Base-by-base conservation (phyloP, 805 yeast genomes). In the Saturnispora zaruensis region DNA sequence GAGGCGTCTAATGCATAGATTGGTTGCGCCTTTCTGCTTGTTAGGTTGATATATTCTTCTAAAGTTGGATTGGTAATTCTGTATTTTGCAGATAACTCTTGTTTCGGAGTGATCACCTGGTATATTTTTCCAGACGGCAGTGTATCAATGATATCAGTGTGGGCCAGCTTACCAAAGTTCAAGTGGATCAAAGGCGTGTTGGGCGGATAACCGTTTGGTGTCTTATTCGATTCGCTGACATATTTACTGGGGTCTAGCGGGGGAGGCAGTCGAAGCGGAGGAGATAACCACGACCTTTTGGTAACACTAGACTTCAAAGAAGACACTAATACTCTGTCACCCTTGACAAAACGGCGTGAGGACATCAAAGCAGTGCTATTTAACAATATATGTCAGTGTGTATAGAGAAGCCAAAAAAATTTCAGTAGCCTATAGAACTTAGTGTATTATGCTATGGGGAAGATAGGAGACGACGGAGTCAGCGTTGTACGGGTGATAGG, bases 1-100 rank as follows among this genome's bases (percentile, higher is more conserved):
- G 71, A 64, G 1, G 80, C 79, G 58, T 76, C 80, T 38, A 66
- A 59, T 4, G 78, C 66, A 52, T 76, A 76, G 8, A 76, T 75
- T 1, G 80, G 80, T 53, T 73, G 77, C 0, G 79, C 81, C 37
- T 66, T 71, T 45, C 81, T 63, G 28, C 58, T 58, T 6, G 68
- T 58, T 28, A 71, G 48, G 28, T 62, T 66, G 30, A 76, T 62
- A 53, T 71, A 76, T 48, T 76, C 78, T 45, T 75, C 79, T n/a
- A 74, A 59, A 0, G 75, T 66, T 3, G 78, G 76, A 7, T 60
- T 59, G 1, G 68, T 62, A 6, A 66, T 62, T 7, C 70, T 62
- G 52, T 65, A 72, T 42, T 67, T 60, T 46, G 55, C 53, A 7
- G 46, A 36, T 6, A 46, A 44, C 26, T 48, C 53, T 13, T 52